These are phyloP conservation scores for Otatea glauca DNA, from an alignment of 176 grass and related monocot species.

Conservation along the genomic window DNA sequence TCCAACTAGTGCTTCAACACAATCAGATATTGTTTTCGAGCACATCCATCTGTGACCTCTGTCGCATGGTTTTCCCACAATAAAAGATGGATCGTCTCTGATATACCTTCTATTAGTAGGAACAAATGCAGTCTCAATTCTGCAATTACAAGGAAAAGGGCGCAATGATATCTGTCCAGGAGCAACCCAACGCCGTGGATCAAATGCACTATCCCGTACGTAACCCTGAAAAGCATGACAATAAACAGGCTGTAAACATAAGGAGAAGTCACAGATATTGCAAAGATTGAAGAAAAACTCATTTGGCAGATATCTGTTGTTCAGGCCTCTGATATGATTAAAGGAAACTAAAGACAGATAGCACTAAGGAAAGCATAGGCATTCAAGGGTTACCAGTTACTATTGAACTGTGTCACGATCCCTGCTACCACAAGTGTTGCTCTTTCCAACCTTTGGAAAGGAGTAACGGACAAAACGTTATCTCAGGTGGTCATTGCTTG, in stretches of 20 bases:
- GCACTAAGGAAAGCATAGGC: neutral
- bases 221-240: conserved; percentile 61
- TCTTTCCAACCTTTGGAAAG: too few species aligned
- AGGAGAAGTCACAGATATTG: neutral
- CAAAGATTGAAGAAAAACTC: neutral
- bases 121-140: conserved; percentile 52
- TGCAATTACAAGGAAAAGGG: conserved; percentile 71
- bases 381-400: neutral
- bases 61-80: conserved; percentile 89
- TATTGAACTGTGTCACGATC: neutral
- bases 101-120: conserved; percentile 55
- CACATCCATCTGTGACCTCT: conserved; percentile 96
- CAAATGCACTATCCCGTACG: conserved; percentile 81
- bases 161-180: conserved; percentile 76
- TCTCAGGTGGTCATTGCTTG: too few species aligned
- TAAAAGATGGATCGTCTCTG: conserved; percentile 54
- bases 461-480: too few species aligned
- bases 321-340: neutral
- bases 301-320: neutral
- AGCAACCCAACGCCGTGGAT: conserved; percentile 84
- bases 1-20: conserved; percentile 90
- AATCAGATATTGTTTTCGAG: conserved; percentile 91
- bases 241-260: conserved; percentile 33
- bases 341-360: neutral
- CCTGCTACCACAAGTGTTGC: neutral